Base-by-base conservation (phyloP, 2,329 filamentous ascomycete genomes). In the Calonectria pseudoturangicola region DNA sequence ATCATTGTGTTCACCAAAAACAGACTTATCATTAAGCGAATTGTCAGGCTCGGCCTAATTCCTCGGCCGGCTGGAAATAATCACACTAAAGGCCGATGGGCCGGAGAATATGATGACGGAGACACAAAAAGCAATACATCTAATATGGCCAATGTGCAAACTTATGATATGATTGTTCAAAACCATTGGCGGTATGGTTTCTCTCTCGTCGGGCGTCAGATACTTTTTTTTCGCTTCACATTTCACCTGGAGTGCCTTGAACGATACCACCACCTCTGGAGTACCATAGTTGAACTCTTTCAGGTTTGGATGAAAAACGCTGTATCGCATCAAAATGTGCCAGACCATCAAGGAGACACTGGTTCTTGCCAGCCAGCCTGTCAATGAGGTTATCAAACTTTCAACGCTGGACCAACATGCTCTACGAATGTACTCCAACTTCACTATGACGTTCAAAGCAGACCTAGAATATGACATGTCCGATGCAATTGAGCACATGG, bases 361-460 rank as follows among this genome's bases (percentile, higher is more conserved):
- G n/a, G n/a, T 39, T 39, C 51, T n/a, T 36, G 18, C 51, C 18
- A 58, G 51, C 51, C 30, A 58, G 30, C 51, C 51, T 12, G 33
- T 33, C 30, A 58, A 58, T 10, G 7, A 58, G 33, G 10, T 39
- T 18, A 58, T 39, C 6, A 58, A 58, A 21, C 51, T 58, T 8
- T 58, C 51, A 9, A 58, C 51, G 2, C 4, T 58, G n/a, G 30
- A 58, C 39, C 51, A 58, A 4, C 51, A 58, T 58, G 51, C 51
- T 12, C 51, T 58, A 5, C 51, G 51, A 4, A 58, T 58, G 51
- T 58, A 58, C 12, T 25, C 51, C 51, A 58, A 21, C 18, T 58
- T 58, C n/a, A 15, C 7, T 10, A 10, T 58, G n/a, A 10, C n/a
- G 3, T 58, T 58, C 13, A 33, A 39, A 4, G 2, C 8, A 16